These are phyloP conservation scores for Phytomonas sp. DNA, from an alignment of 208 protist genomes.

Conservation along the genomic window DNA sequence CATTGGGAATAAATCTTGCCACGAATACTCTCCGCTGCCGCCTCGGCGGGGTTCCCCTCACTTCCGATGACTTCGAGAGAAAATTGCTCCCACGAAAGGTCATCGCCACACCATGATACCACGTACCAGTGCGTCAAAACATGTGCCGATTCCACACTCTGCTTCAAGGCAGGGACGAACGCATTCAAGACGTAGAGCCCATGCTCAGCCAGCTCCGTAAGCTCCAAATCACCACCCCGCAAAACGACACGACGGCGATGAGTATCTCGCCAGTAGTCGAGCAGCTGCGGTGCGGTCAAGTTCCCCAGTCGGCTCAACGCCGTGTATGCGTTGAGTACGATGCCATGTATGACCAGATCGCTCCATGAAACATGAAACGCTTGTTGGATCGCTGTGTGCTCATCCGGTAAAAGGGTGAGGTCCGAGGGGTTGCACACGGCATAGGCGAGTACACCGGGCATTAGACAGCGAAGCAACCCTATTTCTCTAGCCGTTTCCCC, in stretches of 20 bases:
- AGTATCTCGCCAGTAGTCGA: constrained; percentile 14
- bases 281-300: constrained; percentile 25
- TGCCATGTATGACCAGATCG: constrained; percentile 15
- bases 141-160: constrained; percentile 1
- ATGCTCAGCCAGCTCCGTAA: constrained; percentile 22
- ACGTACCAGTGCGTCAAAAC: constrained; percentile 16
- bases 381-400: background rate
- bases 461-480: background rate
- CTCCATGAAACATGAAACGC: constrained; percentile 17
- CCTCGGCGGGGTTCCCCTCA: constrained; percentile 11
- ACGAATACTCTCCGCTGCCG: constrained; percentile 20
- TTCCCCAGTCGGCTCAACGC: constrained; percentile 23
- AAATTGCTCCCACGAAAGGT: constrained; percentile 18
- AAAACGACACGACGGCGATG: constrained; percentile 15
- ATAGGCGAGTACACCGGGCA: background rate
- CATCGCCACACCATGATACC: constrained; percentile 16
- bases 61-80: constrained; percentile 11
- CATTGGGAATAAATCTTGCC: constrained; percentile 16
- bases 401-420: background rate
- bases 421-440: constrained; percentile 2
- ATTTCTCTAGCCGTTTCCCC: background rate
- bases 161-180: constrained; percentile 13
- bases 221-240: constrained; percentile 16
- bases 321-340: constrained; percentile 16
- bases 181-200: constrained; percentile 29